Conservation (phyloP, 306 rosid genomes). For the Carpinus viminea region DNA sequence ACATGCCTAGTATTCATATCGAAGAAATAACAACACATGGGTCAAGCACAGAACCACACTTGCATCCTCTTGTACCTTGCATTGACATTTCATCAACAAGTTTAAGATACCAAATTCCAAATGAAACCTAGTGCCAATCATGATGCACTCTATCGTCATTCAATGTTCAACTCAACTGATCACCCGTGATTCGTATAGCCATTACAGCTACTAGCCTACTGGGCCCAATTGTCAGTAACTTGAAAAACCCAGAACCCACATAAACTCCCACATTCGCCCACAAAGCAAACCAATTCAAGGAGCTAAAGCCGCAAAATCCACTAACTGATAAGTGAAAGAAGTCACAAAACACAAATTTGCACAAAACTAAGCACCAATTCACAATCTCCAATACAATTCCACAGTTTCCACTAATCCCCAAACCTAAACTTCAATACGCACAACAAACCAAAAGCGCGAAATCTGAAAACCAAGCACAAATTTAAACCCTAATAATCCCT, state of each 20-base stretch:
- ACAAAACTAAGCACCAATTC: not conserved
- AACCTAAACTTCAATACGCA: conserved; percentile 21
- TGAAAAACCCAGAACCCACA: not conserved
- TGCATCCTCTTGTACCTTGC: not conserved
- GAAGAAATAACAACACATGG: not conserved
- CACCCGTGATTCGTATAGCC: not conserved
- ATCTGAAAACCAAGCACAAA: not conserved
- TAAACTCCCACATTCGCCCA: not conserved
- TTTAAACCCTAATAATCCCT: conserved; percentile 50
- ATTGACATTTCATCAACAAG: not conserved
- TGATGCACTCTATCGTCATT: not conserved
- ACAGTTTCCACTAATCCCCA: conserved; percentile 1
- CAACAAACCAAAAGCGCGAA: not conserved
- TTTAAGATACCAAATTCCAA: not conserved
- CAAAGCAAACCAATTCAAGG: not conserved
- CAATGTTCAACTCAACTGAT: not conserved
- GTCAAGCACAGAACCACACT: not conserved
- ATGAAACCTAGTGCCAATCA: not conserved
- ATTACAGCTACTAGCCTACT: not conserved
- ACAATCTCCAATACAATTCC: not conserved
- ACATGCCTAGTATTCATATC: not conserved
- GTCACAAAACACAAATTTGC: not conserved
- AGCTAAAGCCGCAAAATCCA: not conserved
- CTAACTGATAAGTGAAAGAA: not conserved
- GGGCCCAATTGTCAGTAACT: not conserved